Base-by-base conservation (phyloP, 2,329 filamentous ascomycete species). In the Stenocarpella maydis region DNA sequence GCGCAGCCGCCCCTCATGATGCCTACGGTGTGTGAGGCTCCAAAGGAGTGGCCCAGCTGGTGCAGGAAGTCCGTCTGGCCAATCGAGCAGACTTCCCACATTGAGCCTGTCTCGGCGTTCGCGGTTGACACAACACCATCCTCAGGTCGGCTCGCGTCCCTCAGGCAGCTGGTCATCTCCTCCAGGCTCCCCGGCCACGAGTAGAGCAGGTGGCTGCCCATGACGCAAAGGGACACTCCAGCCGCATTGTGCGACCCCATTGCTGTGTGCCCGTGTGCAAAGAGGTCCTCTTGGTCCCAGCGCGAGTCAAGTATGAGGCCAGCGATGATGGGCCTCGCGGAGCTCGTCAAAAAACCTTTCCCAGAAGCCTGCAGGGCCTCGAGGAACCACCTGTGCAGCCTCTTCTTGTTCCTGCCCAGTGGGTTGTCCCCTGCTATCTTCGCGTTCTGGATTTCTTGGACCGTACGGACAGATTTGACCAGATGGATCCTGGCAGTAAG, bases 311-410 rank as follows among this genome's bases (percentile, higher is more conserved):
- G 3, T 1, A 43, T 58, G 7, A 58, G 21, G 2, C 54, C 54
- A 4, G 37, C 54, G 4, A 58, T 14, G 9, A 58, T n/a, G 6
- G 54, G 54, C 21, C 37, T 58, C 0, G 54, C 37, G 2, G 37
- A n/a, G 3, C 0, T 4, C 0, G 17, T 26, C 21, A 58, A 26
- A 5, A 58, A 7, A 0, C 21, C 21, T 0, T 19, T 1, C 3
- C 37, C 21, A 1, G 37, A 43, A 7, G n/a, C 1, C 5, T 58
- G 7, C 2, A 58, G 4, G 2, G 54, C 54, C 3, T 43, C 54
- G 0, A 12, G 0, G 21, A 58, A 58, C 37, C 34, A 58, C 4
- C 2, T 3, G 17, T 58, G 24, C 4, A 58, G 21, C 8, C 7
- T 19, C 21, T 9, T 43, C 21, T n/a, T 58, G 2, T 26, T 41